Conservation (phyloP, 2,329 filamentous ascomycete species). For the Triangularia setosa region DNA sequence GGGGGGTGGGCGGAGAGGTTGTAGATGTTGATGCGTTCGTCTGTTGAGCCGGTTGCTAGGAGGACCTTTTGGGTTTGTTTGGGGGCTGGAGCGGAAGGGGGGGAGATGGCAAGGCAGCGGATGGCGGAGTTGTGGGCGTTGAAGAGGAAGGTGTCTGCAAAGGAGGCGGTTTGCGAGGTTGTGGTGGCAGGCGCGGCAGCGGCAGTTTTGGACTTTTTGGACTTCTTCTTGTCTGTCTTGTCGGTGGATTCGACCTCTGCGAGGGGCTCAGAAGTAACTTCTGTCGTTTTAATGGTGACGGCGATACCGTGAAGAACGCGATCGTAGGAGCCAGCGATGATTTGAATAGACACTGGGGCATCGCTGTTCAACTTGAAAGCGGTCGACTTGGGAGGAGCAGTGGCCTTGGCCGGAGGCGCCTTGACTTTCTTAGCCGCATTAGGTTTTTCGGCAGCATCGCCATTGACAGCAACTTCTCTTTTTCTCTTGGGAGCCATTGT, state of each 20-base stretch:
- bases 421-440: constrained; percentile 22
- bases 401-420: constrained; percentile 4
- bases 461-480: constrained; percentile 25
- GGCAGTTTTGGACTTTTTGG: constrained; percentile 25
- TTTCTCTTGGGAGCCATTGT: constrained; percentile 31
- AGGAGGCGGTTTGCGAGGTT: constrained; percentile 49
- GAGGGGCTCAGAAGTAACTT: neutral
- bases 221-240: constrained; percentile 12
- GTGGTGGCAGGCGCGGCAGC: neutral
- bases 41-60: constrained; percentile 85
- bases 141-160: constrained; percentile 93
- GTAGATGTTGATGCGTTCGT: constrained; percentile 94
- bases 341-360: constrained; percentile 63
- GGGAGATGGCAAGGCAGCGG: constrained; percentile 81
- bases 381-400: constrained; percentile 2
- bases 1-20: constrained; percentile 71
- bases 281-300: constrained; percentile 50
- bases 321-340: constrained; percentile 92
- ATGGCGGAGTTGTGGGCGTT: constrained; percentile 88
- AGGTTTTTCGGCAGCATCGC: constrained; percentile 14
- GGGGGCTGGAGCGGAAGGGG: constrained; percentile 58
- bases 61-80: constrained; percentile 76
- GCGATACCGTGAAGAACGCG: constrained; percentile 86
- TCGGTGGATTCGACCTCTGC: neutral
- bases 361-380: constrained; percentile 23